phyloP scores from a whole-genome alignment of 163 green algal genomes.

The Trebouxiophyceae sp. region DNA sequence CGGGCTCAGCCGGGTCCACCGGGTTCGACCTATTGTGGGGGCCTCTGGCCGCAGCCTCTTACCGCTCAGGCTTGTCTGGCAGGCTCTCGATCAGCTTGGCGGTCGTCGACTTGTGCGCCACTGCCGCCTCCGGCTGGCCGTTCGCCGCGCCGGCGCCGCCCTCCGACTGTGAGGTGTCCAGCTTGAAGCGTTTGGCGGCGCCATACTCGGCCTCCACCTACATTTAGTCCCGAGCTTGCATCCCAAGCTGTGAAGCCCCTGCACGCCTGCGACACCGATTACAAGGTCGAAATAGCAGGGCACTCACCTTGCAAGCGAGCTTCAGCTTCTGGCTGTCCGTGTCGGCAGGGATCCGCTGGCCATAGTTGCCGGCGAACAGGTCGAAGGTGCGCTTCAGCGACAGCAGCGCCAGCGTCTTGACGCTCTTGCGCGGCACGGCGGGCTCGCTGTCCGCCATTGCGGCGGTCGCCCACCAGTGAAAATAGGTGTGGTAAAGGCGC shows the following conservation, averaged over 20 bases:
- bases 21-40: too few relatives aligned
- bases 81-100: conserved; percentile 60
- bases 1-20: not conserved
- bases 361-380: conserved; percentile 63
- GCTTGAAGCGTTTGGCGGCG: conserved; percentile 26
- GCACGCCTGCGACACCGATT: not conserved
- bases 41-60: too few relatives aligned
- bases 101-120: conserved; percentile 11
- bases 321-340: conserved; percentile 59
- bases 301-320: conserved; percentile 43
- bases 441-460: conserved; percentile 24
- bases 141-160: not conserved
- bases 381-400: conserved; percentile 72
- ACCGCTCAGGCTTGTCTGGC: conserved; percentile 16
- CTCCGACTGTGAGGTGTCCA: conserved; percentile 1
- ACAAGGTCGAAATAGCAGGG: not conserved
- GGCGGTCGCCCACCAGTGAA: too few relatives aligned
- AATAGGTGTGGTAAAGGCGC: too few relatives aligned
- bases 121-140: not conserved
- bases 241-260: not conserved
- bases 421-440: conserved; percentile 58
- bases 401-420: conserved; percentile 66
- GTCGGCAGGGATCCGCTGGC: conserved; percentile 44
- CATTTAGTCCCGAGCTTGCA: not conserved
- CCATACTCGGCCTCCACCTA: conserved; percentile 45